Evolutionary conservation across 371 early-diverging fungal genomes (phyloP), one percentile per base, ranked within the genome.

Genomic region (Mucor circinelloides): DNA sequence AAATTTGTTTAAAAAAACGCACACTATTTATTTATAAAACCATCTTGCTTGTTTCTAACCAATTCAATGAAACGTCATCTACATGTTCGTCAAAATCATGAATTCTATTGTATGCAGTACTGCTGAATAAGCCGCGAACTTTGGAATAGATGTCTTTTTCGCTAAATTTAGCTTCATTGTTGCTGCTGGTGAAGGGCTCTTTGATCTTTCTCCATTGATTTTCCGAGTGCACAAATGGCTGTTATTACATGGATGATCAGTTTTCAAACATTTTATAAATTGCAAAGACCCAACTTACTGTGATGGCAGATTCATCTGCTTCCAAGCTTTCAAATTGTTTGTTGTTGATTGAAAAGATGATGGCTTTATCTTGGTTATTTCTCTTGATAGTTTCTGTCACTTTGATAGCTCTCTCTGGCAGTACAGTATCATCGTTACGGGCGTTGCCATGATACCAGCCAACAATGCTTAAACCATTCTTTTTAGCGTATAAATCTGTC

Each of bases 61-160:
- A 94, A 70, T 92, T 89, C 44, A 79, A 71, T 36, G 80, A 70
- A 19, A 89, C 81, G 56, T 92, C 76, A 60, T 92, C 92, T 57
- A 94, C 65, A 68, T 93, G 93, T 67, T 87, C 89, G 57, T 91
- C 92, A 70, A 94, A 92, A 66, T 94, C 94, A 27, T 80, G 75
- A 7, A 94, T 17, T 6, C 76, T 71, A 38, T 78, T 77, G 68
- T 88, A 85, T 8, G 78, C 75, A 32, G 73, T 63, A 15, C 70
- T 52, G 50, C 70, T 78, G 27, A 81, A 61, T 34, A 81, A 55
- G 6, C 70, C 80, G 9, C 73, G 73, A 30, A 75, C 68, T 72
- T 81, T 81, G 27, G 74, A 46, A 44, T 63, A 68, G 0, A 78
- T 80, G 25, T 82, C 73, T 19, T 81, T 75, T 10, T 72, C 66